phyloP scores from a whole-genome alignment of 495 filamentous ascomycete species.

The Penicillium pulvis region DNA sequence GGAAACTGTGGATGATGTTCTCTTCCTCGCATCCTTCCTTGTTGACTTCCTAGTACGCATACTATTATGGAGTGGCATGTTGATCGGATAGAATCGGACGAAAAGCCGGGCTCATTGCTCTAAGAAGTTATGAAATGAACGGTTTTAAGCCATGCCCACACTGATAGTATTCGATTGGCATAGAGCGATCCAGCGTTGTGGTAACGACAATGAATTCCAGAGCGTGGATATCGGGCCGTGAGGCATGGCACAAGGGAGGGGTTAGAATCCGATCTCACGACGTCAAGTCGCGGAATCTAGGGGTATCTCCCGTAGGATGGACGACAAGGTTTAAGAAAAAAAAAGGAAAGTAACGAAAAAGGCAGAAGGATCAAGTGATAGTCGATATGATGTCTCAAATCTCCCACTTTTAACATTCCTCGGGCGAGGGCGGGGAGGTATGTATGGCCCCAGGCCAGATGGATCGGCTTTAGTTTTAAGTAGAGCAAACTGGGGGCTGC shows the following conservation, averaged over 20 bases:
- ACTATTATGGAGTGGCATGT: conserved; percentile 34
- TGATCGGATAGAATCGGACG: conserved; percentile 21
- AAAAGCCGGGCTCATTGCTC: conserved; percentile 19
- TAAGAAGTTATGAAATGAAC: conserved; percentile 12
- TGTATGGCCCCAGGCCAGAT: conserved; percentile 5
- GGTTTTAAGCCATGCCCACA: conserved; percentile 23
- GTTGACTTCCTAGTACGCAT: conserved; percentile 26
- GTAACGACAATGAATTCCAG: conserved; percentile 12
- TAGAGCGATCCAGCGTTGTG: conserved; percentile 15
- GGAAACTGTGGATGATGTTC: conserved; percentile 34
- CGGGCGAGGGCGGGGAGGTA: conserved; percentile 5
- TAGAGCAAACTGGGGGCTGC: conserved; percentile 8
- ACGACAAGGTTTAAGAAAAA: not conserved
- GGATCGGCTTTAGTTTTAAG: not conserved
- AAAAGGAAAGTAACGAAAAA: conserved; percentile 3
- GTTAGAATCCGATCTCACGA: conserved; percentile 24
- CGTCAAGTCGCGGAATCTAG: conserved; percentile 26
- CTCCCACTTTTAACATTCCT: conserved; percentile 20
- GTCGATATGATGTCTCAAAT: conserved; percentile 27
- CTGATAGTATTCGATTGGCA: conserved; percentile 19
- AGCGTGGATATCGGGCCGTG: conserved; percentile 18
- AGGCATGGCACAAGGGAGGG: conserved; percentile 29
- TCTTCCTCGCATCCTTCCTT: conserved; percentile 37
- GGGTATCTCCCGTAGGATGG: conserved; percentile 11
- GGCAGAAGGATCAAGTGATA: conserved; percentile 1